These are phyloP conservation scores for Vigna trinervia DNA, from an alignment of 306 rosid genomes.

Conservation along the genomic window DNA sequence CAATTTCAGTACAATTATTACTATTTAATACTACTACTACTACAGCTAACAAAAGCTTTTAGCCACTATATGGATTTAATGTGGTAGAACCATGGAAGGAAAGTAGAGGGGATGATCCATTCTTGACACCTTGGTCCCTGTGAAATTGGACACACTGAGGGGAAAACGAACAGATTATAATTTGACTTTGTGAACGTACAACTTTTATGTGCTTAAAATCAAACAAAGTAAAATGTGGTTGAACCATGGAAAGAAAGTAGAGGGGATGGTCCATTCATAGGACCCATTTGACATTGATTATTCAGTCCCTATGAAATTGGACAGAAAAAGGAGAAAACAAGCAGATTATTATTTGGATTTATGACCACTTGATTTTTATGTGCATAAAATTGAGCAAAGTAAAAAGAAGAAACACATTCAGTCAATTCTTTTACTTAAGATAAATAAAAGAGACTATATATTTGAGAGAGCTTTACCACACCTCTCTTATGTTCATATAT, in stretches of 20 bases:
- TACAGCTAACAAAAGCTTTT: background rate
- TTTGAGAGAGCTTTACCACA: too few species aligned
- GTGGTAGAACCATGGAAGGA: background rate
- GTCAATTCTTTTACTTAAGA: background rate
- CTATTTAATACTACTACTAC: background rate
- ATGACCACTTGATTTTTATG: background rate
- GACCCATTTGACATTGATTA: background rate
- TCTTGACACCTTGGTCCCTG: slow-evolving; percentile 5
- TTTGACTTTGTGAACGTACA: background rate
- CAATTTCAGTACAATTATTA: background rate
- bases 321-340: background rate
- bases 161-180: background rate
- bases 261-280: background rate
- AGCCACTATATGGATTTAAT: background rate
- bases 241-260: background rate
- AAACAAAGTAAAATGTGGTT: background rate
- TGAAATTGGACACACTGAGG: background rate
- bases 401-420: background rate
- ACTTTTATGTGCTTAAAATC: background rate
- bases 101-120: background rate
- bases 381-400: background rate
- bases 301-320: slow-evolving; percentile 4
- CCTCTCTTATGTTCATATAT: too few species aligned
- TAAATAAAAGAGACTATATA: too few species aligned
- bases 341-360: background rate